Base-by-base conservation (phyloP, 257 asterid species). In the Rehmannia glutinosa region DNA sequence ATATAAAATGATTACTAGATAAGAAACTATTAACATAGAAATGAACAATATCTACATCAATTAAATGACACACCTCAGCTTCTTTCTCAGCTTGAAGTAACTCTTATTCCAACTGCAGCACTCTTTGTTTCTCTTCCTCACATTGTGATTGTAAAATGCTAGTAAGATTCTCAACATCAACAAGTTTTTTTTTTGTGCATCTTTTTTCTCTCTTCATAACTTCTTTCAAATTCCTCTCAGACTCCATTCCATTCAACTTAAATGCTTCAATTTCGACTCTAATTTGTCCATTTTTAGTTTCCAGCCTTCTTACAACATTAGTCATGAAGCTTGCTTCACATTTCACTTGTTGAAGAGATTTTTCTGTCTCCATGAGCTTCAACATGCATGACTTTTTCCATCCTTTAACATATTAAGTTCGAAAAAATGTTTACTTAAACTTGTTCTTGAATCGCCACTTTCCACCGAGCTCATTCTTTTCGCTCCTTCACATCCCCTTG, bases 201-300 rank as follows among this genome's bases (percentile, higher is more conserved):
- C 30, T 69, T 35, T 33, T 51, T 38, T 64, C 76, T 66, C 79
- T 73, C 51, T 73, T 69, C 51, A 69, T 33, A 36, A 69, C 58
- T 16, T 23, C 65, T 39, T 45, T 47, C 42, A 64, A 24, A 0
- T 58, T 54, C 17, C 36, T 66, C 10, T 64, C 43, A 21, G 68
- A 32, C 36, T 68, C 70, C 12, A 64, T 58, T 21, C 21, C 66
- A 42, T 19, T n/a, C 63, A 71, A 19, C 62, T 56, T 73, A 30
- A 54, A 5, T 45, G 71, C 79, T 68, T 68, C 70, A 9, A 41
- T 64, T 17, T 73, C 76, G 1, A 71, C 78, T 60, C 62, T 64
- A 41, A 62, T 50, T 41, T 30, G 55, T 8, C 65, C 56, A 63
- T 23, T 68, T 16, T 32, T 6, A 1, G 6, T 33, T 46, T 69